Conservation (phyloP, 176 grass and related monocot species). For the Musa beccarii region DNA sequence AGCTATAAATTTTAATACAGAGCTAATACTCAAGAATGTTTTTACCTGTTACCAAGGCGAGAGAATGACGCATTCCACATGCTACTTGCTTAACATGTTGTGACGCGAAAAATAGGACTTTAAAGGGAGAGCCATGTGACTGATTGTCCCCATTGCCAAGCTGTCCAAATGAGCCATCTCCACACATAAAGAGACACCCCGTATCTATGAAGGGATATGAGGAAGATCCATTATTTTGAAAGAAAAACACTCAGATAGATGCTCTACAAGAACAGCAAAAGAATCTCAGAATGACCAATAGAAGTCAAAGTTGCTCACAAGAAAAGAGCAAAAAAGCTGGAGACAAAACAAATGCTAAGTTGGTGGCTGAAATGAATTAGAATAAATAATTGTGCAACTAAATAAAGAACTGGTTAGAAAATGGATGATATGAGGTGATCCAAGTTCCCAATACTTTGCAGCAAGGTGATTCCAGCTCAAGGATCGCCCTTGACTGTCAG, state of each 20-base stretch:
- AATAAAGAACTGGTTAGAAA: no score
- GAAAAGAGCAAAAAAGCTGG: background rate
- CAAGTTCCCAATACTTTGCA: no score
- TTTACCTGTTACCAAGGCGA: constrained; percentile 72
- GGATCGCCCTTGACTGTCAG: no score
- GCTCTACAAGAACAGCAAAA: background rate
- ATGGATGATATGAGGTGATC: no score
- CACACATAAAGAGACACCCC: constrained; percentile 67
- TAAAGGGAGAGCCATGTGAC: constrained; percentile 46
- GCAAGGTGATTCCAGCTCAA: no score
- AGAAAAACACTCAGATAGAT: background rate
- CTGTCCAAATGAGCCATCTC: constrained; percentile 93
- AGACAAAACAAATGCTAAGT: no score
- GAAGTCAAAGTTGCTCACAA: background rate
- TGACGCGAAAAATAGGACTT: constrained; percentile 50
- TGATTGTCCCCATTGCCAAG: constrained; percentile 72
- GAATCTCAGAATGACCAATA: background rate
- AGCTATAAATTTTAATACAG: background rate
- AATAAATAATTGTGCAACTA: no score
- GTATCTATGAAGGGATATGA: constrained; percentile 48
- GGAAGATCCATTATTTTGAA: background rate
- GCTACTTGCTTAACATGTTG: constrained; percentile 71
- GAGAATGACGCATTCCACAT: constrained; percentile 84
- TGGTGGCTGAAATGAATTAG: no score
- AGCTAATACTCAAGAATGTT: background rate